phyloP scores from a whole-genome alignment of 352 stramenopile genomes.

The Pythium aquatile region DNA sequence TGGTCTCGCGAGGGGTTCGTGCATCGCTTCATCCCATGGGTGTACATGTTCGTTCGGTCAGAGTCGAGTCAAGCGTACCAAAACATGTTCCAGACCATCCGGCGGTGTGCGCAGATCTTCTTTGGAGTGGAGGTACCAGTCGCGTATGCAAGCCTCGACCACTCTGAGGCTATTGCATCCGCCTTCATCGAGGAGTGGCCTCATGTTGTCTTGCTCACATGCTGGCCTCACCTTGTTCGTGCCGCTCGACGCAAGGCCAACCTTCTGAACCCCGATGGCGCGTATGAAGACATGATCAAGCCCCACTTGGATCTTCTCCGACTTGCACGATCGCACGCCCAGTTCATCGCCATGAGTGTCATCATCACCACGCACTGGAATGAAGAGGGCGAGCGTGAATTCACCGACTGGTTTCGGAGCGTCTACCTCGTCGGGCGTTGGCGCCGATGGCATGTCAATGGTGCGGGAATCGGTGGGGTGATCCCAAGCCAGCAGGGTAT shows the following conservation, averaged over 20 bases:
- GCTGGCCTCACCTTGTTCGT: conserved; percentile 12
- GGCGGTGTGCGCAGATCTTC: background rate
- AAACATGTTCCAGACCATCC: background rate
- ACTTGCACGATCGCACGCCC: background rate
- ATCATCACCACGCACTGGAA: conserved; percentile 2
- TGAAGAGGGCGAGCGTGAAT: conserved; percentile 1
- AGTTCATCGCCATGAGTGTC: conserved; percentile 15
- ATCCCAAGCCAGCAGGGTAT: conserved; percentile 15
- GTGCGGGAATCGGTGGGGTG: conserved; percentile 1
- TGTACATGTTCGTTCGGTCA: conserved; percentile 12
- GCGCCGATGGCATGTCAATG: conserved; percentile 10
- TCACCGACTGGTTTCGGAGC: conserved; percentile 11
- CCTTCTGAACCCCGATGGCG: background rate
- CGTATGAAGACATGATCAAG: conserved; percentile 7
- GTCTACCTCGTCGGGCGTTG: conserved; percentile 2
- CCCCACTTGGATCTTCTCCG: conserved; percentile 8
- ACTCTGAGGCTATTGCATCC: conserved; percentile 16
- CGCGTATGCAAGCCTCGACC: conserved; percentile 8
- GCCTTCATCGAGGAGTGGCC: conserved; percentile 10
- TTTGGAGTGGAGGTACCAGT: conserved; percentile 4
- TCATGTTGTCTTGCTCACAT: background rate
- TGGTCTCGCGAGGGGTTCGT: background rate
- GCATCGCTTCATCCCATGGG: conserved; percentile 13
- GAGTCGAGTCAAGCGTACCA: conserved; percentile 11
- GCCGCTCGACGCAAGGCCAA: background rate